Conservation (phyloP, 2,329 filamentous ascomycete species). For the Fusarium sp. region DNA sequence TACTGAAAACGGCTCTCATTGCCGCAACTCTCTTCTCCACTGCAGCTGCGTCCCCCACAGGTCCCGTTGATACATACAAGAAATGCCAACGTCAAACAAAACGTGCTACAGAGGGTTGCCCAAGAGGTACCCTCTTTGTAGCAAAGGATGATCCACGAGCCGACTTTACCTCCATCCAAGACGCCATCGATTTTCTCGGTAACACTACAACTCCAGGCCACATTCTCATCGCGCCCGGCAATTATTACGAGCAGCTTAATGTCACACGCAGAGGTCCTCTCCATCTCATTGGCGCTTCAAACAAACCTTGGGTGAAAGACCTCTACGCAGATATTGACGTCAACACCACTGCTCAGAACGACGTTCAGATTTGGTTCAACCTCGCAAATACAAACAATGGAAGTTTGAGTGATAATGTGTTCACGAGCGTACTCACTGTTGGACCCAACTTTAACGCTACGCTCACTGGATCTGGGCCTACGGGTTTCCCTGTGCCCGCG, state of each 20-base stretch:
- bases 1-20: conserved; percentile 1
- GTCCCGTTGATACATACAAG: conserved; percentile 36
- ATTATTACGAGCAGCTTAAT: conserved; percentile 74
- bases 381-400: conserved; percentile 61
- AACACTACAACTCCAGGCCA: conserved; percentile 43
- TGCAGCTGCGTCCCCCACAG: background rate
- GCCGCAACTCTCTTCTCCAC: background rate
- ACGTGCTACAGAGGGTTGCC: conserved; percentile 52
- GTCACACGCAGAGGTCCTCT: conserved; percentile 71
- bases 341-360: conserved; percentile 56
- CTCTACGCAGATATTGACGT: conserved; percentile 57
- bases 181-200: conserved; percentile 56
- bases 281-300: conserved; percentile 69
- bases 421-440: conserved; percentile 71
- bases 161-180: conserved; percentile 55
- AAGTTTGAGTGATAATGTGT: conserved; percentile 68
- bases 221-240: conserved; percentile 71
- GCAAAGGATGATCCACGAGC: conserved; percentile 52
- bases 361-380: conserved; percentile 70
- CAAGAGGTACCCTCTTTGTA: conserved; percentile 57
- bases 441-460: conserved; percentile 73
- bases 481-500: conserved; percentile 69
- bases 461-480: conserved; percentile 71
- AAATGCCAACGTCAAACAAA: conserved; percentile 35
- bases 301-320: conserved; percentile 52